Conservation (phyloP, 495 filamentous ascomycete genomes). For the Elasticomyces elasticus region DNA sequence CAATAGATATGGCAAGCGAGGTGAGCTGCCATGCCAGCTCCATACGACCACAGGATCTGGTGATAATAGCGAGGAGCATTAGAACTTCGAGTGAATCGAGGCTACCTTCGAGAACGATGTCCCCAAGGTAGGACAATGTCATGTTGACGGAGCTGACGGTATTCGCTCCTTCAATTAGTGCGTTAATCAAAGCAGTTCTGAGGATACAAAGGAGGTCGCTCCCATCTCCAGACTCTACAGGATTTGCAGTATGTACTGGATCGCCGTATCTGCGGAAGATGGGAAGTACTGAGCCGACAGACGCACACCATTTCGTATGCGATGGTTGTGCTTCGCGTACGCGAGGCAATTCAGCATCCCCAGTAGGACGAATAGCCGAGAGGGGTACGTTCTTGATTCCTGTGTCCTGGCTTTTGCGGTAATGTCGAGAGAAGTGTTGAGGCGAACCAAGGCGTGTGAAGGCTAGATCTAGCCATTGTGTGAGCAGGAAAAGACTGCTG, state of each 20-base stretch:
- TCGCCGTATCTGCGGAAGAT: no score
- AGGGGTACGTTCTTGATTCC: neutral
- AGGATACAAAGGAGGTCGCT: no score
- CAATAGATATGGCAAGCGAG: neutral
- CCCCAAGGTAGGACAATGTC: no score
- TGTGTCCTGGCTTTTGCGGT: neutral
- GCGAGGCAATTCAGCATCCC: neutral
- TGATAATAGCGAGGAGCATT: neutral
- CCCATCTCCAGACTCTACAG: no score
- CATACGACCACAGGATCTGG: neutral
- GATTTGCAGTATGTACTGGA: no score
- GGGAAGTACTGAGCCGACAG: no score
- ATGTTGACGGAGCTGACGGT: no score
- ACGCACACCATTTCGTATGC: no score
- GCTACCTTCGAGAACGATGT: neutral
- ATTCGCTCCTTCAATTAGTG: no score
- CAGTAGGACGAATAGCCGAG: neutral
- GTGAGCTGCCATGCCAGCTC: conserved; percentile 1
- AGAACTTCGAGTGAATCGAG: neutral
- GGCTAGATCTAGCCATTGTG: conserved; percentile 5
- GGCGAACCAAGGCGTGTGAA: neutral
- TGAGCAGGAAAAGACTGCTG: neutral
- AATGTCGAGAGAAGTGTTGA: neutral
- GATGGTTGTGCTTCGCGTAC: neutral
- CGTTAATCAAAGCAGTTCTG: no score